phyloP scores from a whole-genome alignment of 2,329 filamentous ascomycete genomes.

The Aspergillus chevalieri region DNA sequence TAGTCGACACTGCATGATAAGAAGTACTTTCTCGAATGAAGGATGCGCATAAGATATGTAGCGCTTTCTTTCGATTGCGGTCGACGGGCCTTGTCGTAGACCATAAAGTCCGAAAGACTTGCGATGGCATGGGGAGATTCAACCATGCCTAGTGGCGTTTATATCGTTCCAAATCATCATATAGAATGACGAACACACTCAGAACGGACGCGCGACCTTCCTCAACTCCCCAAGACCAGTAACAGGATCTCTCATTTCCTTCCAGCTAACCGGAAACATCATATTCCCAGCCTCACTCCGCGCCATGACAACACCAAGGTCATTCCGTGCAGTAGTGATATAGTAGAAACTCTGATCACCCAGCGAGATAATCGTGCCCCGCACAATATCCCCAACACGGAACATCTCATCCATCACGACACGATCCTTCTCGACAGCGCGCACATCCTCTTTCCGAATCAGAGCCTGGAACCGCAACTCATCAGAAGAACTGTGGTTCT shows the following conservation, averaged over 20 bases:
- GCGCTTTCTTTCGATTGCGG: too few species aligned
- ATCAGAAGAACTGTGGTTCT: slow-evolving; percentile 49
- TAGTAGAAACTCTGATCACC: slow-evolving; percentile 96
- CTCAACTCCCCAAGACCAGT: slow-evolving; percentile 70
- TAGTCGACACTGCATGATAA: too few species aligned
- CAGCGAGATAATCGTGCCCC: slow-evolving; percentile 79
- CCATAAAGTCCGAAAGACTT: too few species aligned
- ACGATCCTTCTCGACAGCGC: slow-evolving; percentile 92
- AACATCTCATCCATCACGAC: slow-evolving; percentile 89
- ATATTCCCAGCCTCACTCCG: slow-evolving; percentile 79
- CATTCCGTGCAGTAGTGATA: slow-evolving; percentile 83
- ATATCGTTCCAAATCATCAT: too few species aligned
- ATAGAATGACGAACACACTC: slow-evolving; percentile 28
- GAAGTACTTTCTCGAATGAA: too few species aligned
- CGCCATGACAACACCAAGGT: slow-evolving; percentile 89
- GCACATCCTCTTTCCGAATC: slow-evolving; percentile 82
- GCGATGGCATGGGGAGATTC: too few species aligned
- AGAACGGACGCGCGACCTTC: slow-evolving; percentile 92
- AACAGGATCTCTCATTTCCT: slow-evolving; percentile 79
- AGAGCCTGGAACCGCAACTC: slow-evolving; percentile 70
- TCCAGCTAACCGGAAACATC: slow-evolving; percentile 94
- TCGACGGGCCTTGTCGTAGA: too few species aligned
- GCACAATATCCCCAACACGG: slow-evolving; percentile 83
- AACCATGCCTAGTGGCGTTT: too few species aligned
- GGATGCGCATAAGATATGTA: too few species aligned